Conservation (phyloP, 2,329 filamentous ascomycete species). For the Aspergillus sp. region DNA sequence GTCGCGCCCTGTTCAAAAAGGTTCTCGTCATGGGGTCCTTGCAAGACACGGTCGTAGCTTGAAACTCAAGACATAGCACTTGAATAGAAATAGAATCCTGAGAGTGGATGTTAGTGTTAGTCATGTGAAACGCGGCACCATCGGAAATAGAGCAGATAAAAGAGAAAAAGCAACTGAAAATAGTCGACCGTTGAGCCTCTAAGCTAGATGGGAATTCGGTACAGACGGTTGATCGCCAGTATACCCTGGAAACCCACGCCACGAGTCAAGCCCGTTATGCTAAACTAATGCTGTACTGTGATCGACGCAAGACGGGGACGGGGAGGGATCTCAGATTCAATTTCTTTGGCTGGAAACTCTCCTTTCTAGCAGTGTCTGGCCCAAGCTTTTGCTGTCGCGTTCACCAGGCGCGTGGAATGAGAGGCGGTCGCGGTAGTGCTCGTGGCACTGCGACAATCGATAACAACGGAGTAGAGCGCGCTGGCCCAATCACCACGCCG, state of each 20-base stretch:
- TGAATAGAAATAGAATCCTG: neutral
- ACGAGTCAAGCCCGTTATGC: constrained; percentile 7
- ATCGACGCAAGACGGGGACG: constrained; percentile 10
- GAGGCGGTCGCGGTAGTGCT: constrained; percentile 20
- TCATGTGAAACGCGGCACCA: neutral
- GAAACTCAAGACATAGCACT: neutral
- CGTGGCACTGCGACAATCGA: constrained; percentile 9
- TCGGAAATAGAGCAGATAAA: neutral
- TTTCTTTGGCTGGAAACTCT: constrained; percentile 41
- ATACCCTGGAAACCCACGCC: constrained; percentile 1
- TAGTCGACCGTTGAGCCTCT: neutral
- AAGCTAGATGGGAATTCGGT: neutral
- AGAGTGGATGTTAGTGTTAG: neutral
- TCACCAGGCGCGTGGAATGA: constrained; percentile 28
- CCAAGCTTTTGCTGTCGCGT: constrained; percentile 24
- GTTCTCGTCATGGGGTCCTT: neutral
- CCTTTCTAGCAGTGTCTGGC: constrained; percentile 9
- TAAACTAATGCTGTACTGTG: constrained; percentile 7
- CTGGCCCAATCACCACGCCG: constrained; percentile 20
- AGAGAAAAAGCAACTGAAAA: neutral
- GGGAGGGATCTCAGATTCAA: constrained; percentile 35
- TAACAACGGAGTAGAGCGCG: constrained; percentile 12
- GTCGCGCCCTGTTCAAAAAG: neutral
- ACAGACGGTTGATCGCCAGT: constrained; percentile 1
- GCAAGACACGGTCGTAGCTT: neutral